Evolutionary conservation across 2,329 filamentous ascomycete genomes (phyloP).

Genomic region (Exophiala sideris): DNA sequence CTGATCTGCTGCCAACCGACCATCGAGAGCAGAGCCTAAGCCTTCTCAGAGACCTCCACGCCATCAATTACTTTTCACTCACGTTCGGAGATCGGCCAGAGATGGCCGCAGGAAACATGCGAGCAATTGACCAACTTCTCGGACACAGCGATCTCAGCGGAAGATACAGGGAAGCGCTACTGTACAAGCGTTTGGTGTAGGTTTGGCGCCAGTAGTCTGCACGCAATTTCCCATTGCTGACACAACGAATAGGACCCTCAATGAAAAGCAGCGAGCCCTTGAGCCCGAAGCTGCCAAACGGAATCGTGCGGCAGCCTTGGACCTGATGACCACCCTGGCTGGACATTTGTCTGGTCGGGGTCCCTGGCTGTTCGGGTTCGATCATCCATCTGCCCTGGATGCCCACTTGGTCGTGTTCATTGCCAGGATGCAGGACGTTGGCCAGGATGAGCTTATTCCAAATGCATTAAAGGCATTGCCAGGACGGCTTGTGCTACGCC

Average conservation of each 20-base stretch:
- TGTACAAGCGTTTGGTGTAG: conserved; percentile 12
- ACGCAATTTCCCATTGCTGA: neutral
- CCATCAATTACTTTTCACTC: conserved; percentile 11
- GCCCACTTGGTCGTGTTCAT: conserved; percentile 3
- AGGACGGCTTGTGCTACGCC: conserved; percentile 2
- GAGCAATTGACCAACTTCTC: neutral
- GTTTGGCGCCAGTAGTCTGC: neutral
- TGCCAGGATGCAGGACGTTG: conserved; percentile 6
- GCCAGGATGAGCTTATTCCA: conserved; percentile 1
- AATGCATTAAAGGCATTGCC: neutral
- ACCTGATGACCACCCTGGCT: neutral
- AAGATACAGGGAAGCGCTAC: conserved; percentile 7
- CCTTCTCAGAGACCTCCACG: conserved; percentile 7
- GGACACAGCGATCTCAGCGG: neutral
- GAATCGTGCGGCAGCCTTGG: neutral
- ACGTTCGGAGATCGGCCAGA: neutral
- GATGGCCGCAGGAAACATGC: neutral
- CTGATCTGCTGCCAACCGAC: neutral
- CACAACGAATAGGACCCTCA: neutral
- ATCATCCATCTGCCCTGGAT: conserved; percentile 7
- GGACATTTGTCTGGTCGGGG: neutral
- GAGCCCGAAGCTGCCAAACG: neutral
- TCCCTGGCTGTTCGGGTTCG: neutral
- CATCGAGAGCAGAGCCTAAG: conserved; percentile 1
- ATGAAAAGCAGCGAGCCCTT: conserved; percentile 1